phyloP scores from a whole-genome alignment of 805 yeast species.

The Cyberlindnera mississippiensis region DNA sequence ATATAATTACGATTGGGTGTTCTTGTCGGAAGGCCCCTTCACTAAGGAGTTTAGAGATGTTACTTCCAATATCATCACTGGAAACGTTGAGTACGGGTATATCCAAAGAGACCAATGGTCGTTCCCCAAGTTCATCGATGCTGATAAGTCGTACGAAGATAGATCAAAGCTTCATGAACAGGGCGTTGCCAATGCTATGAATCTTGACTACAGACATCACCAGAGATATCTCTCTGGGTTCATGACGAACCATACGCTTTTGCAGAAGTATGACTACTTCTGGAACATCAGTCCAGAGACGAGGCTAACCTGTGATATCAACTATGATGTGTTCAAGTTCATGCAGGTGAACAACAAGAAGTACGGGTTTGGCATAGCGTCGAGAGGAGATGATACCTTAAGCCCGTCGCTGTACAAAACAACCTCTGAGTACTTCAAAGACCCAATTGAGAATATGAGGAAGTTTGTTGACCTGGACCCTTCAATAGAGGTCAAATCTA shows the following conservation, averaged over 20 bases:
- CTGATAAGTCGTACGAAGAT: constrained; percentile 37
- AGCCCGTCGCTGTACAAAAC: constrained; percentile 58
- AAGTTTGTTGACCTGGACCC: constrained; percentile 52
- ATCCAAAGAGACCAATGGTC: constrained; percentile 61
- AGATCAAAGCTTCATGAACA: constrained; percentile 38
- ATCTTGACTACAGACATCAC: constrained; percentile 67
- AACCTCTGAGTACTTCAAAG: constrained; percentile 38
- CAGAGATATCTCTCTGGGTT: constrained; percentile 41
- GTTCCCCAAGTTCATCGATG: constrained; percentile 58
- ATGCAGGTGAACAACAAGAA: constrained; percentile 49
- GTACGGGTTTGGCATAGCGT: constrained; percentile 60
- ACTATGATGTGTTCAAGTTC: constrained; percentile 59
- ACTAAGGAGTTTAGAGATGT: constrained; percentile 43
- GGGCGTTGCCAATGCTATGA: constrained; percentile 48
- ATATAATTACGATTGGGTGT: constrained; percentile 71
- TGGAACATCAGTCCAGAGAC: constrained; percentile 75
- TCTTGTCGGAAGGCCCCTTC: constrained; percentile 62
- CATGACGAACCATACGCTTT: constrained; percentile 53
- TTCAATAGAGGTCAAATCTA: constrained; percentile 48
- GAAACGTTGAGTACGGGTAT: constrained; percentile 54
- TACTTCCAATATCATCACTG: constrained; percentile 46
- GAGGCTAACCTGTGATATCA: constrained; percentile 52
- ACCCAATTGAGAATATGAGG: constrained; percentile 38
- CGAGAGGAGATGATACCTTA: constrained; percentile 51
- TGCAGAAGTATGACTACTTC: constrained; percentile 56